Percentiles rank a stretch among this genome's conserved stretches.
Evolutionary conservation across 2,329 filamentous ascomycete genomes (phyloP).

Genomic region (Magnaporthiopsis incrustans): DNA sequence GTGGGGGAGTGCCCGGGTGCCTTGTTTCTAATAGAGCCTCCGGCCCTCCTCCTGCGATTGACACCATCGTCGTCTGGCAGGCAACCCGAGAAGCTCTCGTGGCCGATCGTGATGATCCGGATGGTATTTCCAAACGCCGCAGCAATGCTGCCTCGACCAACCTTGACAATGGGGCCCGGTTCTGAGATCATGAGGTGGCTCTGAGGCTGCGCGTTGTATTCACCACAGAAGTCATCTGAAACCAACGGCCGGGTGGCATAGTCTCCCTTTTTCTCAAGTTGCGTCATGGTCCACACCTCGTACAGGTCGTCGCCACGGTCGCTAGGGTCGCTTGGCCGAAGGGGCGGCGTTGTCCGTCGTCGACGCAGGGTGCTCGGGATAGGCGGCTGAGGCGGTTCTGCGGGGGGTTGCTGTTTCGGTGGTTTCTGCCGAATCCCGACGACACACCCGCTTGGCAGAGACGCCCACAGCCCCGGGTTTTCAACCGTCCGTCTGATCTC

Average conservation of each 20-base stretch:
- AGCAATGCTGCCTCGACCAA: conserved; percentile 58
- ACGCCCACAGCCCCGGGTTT: conserved; percentile 60
- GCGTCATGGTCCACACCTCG: conserved; percentile 47
- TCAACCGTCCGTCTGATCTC: conserved; percentile 44
- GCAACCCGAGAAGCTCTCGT: conserved; percentile 51
- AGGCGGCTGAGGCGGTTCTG: conserved; percentile 7
- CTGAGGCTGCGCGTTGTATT: conserved; percentile 3
- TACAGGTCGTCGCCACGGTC: conserved; percentile 27
- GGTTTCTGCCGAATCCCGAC: conserved; percentile 51
- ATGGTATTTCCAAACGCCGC: conserved; percentile 66
- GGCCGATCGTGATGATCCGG: conserved; percentile 61
- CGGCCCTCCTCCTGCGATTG: conserved; percentile 25
- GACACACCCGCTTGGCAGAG: conserved; percentile 50
- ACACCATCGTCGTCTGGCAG: conserved; percentile 25
- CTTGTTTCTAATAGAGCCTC: conserved; percentile 3
- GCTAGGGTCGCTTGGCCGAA: neutral
- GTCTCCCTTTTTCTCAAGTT: conserved; percentile 33
- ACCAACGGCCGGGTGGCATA: conserved; percentile 39
- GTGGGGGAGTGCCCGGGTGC: neutral
- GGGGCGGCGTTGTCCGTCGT: conserved; percentile 7
- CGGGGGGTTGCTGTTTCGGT: conserved; percentile 13
- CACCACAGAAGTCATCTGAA: conserved; percentile 12
- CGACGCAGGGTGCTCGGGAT: conserved; percentile 4
- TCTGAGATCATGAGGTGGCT: conserved; percentile 55
- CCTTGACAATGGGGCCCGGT: conserved; percentile 54